Conservation (phyloP, 805 yeast species). For the Brettanomyces naardenensis region DNA sequence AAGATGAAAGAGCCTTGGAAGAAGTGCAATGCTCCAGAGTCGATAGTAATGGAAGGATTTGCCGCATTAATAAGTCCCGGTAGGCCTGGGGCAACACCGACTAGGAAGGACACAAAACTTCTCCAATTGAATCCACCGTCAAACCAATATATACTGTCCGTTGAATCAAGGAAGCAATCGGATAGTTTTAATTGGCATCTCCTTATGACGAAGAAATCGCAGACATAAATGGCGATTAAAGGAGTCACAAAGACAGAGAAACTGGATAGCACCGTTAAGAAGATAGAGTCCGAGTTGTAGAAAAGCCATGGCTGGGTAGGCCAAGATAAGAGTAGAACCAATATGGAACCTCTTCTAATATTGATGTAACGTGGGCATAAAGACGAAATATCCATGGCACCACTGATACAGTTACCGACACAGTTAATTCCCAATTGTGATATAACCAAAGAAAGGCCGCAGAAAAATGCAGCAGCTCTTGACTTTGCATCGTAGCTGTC, state of each 20-base stretch:
- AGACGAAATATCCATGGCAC: slow-evolving; percentile 47
- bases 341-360: slow-evolving; percentile 38
- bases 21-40: slow-evolving; percentile 32
- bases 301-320: slow-evolving; percentile 35
- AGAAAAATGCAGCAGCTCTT: slow-evolving; percentile 43
- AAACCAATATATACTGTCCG: slow-evolving; percentile 29
- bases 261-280: slow-evolving; percentile 22
- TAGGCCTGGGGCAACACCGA: slow-evolving; percentile 39
- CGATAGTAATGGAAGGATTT: slow-evolving; percentile 19
- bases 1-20: slow-evolving; percentile 37
- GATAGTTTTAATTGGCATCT: slow-evolving; percentile 30
- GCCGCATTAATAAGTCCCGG: slow-evolving; percentile 37
- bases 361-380: slow-evolving; percentile 35
- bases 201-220: slow-evolving; percentile 34
- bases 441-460: slow-evolving; percentile 28
- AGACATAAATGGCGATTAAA: slow-evolving; percentile 27
- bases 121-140: slow-evolving; percentile 64
- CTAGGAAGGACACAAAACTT: slow-evolving; percentile 38
- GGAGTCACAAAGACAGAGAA: slow-evolving; percentile 34
- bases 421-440: slow-evolving; percentile 34
- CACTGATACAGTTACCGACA: slow-evolving; percentile 33
- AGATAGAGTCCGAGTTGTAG: slow-evolving; percentile 27
- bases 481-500: slow-evolving; percentile 30
- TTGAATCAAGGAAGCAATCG: slow-evolving; percentile 29
- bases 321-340: slow-evolving; percentile 29